phyloP scores from a whole-genome alignment of 768 basidiomycete species.

The Lentinula lateritia region DNA sequence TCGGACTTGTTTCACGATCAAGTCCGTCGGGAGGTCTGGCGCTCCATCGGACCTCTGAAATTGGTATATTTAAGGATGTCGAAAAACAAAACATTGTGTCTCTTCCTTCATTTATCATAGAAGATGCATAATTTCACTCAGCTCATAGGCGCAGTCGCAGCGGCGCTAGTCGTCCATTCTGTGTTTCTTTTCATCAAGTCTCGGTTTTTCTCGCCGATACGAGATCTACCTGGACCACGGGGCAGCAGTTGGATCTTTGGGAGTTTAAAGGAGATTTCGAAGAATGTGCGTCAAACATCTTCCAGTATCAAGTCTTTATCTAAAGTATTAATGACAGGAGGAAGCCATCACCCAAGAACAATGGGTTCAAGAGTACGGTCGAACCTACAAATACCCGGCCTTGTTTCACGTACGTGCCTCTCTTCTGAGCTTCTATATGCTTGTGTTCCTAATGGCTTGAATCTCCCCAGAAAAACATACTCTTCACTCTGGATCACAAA shows the following conservation, averaged over 20 bases:
- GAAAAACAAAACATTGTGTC: background rate
- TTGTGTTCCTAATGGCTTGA: background rate
- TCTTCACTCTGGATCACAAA: slow-evolving; percentile 56
- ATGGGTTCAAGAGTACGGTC: slow-evolving; percentile 33
- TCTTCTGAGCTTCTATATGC: background rate
- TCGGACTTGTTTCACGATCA: too few relatives aligned
- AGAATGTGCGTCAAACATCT: slow-evolving; percentile 13
- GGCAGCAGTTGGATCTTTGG: slow-evolving; percentile 26
- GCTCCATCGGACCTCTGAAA: too few relatives aligned
- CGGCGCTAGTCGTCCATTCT: background rate
- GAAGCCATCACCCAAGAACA: slow-evolving; percentile 18
- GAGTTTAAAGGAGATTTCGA: slow-evolving; percentile 21
- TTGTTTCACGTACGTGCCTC: slow-evolving; percentile 24
- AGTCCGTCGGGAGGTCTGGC: too few relatives aligned
- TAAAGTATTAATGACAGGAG: slow-evolving; percentile 2
- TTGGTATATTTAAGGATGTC: too few relatives aligned
- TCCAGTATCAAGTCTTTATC: background rate
- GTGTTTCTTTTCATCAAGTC: background rate
- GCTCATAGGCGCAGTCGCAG: background rate
- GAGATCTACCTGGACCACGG: slow-evolving; percentile 30
- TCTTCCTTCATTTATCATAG: background rate
- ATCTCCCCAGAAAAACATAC: slow-evolving; percentile 21
- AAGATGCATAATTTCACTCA: background rate
- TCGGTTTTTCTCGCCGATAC: slow-evolving; percentile 11
- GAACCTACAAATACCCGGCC: slow-evolving; percentile 23